Evolutionary conservation across 2,329 filamentous ascomycete species (phyloP), one percentile per base, ranked within the genome.

Genomic region (Xylaria digitata): DNA sequence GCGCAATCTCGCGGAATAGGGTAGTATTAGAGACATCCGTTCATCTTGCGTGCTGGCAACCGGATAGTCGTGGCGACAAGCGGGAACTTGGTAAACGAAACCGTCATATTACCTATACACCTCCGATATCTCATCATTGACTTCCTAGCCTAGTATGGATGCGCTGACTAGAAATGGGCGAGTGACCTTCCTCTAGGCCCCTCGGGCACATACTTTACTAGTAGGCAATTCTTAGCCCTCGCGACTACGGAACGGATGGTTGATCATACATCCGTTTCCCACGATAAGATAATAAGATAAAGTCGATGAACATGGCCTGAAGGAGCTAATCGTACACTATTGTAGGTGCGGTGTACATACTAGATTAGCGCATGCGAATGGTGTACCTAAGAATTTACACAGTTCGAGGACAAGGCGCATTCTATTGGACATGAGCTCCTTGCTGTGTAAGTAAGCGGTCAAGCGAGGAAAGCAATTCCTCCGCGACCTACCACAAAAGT

Each of bases 21-120:
- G 57, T 63, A 37, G 63, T 40, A 48, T 61, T 30, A 66, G 34
- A 63, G 64, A 68, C 61, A 68, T 64, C 54, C 63, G 61, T 43
- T 62, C 61, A 65, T 67, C 65, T 54, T 63, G 52, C 59, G 63
- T 70, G 59, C 55, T 46, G 42, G 65, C 45, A 61, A 56, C 40
- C 49, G 69, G 63, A 72, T 71, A 70, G 61, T 73, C 71, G 67
- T 72, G 70, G 73, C 71, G 66, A 73, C 65, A 68, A 71, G 71
- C 70, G 65, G 66, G 71, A 61, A 65, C 68, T 72, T 66, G 69
- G 57, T 37, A 30, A 54, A 63, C 64, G 63, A 49, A 66, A 64
- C 66, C 60, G 61, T 65, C 69, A 69, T 68, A 43, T 57, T 60
- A 63, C 68, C 67, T 71, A 56, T 15, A 17, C 13, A 57, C 34